These are phyloP conservation scores for Macrophomina pseudophaseolina DNA, from an alignment of 2,329 filamentous ascomycete species.

Conservation along the genomic window DNA sequence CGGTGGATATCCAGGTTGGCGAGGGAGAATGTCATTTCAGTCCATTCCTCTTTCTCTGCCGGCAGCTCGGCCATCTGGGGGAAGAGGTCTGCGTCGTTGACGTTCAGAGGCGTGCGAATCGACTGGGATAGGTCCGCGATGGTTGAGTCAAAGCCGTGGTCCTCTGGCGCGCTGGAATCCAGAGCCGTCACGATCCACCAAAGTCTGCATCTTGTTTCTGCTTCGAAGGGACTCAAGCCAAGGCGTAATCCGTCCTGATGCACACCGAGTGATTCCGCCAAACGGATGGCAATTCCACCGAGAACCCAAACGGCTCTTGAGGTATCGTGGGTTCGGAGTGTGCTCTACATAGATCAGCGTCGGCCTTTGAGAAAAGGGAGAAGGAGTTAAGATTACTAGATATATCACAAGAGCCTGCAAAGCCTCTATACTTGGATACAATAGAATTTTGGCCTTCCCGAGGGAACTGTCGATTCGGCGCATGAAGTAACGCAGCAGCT, in stretches of 20 bases:
- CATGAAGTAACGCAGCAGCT: constrained; percentile 10
- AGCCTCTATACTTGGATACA: neutral
- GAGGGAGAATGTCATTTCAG: constrained; percentile 44
- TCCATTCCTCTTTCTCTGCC: constrained; percentile 35
- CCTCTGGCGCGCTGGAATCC: constrained; percentile 1
- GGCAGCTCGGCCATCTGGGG: constrained; percentile 38
- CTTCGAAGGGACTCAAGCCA: constrained; percentile 1
- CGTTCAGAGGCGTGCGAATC: constrained; percentile 48
- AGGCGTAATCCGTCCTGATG: neutral
- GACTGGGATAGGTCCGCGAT: neutral
- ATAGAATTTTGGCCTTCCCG: neutral
- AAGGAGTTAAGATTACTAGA: neutral
- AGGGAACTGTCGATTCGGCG: neutral
- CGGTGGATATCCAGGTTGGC: neutral
- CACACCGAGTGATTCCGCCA: constrained; percentile 7
- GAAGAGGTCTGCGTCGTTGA: constrained; percentile 53
- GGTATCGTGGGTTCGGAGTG: constrained; percentile 14
- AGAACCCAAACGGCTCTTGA: constrained; percentile 2
- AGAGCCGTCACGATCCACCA: constrained; percentile 3
- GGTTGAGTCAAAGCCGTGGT: constrained; percentile 5
- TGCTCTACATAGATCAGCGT: neutral
- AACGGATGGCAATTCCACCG: neutral
- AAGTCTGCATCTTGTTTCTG: constrained; percentile 11
- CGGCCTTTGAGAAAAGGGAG: neutral
- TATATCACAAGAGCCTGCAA: constrained; percentile 11